Evolutionary conservation across 2,329 filamentous ascomycete genomes (phyloP), one percentile per base, ranked within the genome.

Genomic region (Calonectria ilicicola): DNA sequence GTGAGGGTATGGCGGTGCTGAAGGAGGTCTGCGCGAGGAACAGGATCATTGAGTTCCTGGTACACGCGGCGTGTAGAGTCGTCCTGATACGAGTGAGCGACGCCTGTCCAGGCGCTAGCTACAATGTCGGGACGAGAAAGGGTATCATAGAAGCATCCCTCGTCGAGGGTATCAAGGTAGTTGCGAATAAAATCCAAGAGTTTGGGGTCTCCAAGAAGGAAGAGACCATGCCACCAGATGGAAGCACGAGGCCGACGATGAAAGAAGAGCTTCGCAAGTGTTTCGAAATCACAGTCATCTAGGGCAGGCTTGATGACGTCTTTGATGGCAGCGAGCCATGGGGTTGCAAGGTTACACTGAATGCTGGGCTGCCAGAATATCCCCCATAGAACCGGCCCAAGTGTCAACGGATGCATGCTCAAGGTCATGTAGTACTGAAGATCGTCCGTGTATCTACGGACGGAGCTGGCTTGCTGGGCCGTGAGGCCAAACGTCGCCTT

Each of bases 331-430:
- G 71, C 74, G 10, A 82, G 42, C 80, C 80, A 82, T 14, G 80
- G 79, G 47, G 77, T 79, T n/a, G 79, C 80, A 2, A 81, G 74
- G 47, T 81, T 81, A 63, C 80, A 82, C 23, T 76, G 73, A 17
- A 82, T 73, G n/a, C 76, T 76, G 9, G 80, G 80, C 53, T 80
- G 78, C 80, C 80, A 82, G 32, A 82, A 82, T 32, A 81, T 75
- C 58, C 79, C 79, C 80, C 80, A 82, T n/a, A 81, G 47, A 10
- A 81, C 75, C 27, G 80, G 74, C 2, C 78, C 79, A n/a, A 80
- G 62, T 26, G 74, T 69, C 26, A 72, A 69, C 15, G 76, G 77
- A n/a, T 80, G 76, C 77, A 80, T 77, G 68, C 80, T 81, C 42
- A 82, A 74, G n/a, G 80, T 81, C 80, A 82, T 81, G 71, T 81